These are phyloP conservation scores for Fusarium nygamai DNA, from an alignment of 2,329 filamentous ascomycete genomes.

Conservation along the genomic window DNA sequence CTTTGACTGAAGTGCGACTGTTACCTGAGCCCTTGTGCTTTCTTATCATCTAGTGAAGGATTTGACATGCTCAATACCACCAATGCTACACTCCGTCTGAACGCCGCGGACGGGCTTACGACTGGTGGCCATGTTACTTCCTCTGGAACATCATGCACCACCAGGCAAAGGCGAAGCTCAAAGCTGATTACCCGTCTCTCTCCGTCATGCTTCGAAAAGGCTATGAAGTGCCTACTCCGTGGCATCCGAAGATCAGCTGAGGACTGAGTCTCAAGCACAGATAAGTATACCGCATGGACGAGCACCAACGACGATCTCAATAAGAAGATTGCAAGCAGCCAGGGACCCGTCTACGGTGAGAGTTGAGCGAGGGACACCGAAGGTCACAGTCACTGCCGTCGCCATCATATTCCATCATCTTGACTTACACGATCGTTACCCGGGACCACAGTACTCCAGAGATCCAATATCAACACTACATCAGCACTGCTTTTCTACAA, in stretches of 20 bases:
- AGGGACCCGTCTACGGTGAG: background rate
- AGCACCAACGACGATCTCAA: background rate
- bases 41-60: background rate
- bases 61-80: background rate
- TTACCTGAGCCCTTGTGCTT: background rate
- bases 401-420: background rate
- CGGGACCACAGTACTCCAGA: background rate
- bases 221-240: background rate
- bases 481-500: background rate
- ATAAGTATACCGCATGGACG: background rate
- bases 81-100: background rate
- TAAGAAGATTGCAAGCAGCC: background rate
- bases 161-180: too few relatives aligned
- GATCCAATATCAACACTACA: background rate
- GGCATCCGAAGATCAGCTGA: background rate
- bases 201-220: background rate
- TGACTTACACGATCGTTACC: background rate
- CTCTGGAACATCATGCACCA: too few relatives aligned
- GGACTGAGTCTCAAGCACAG: background rate
- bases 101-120: background rate
- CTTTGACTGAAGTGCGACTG: rapidly evolving
- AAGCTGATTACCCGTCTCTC: rapidly evolving
- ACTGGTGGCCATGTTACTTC: background rate
- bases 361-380: background rate
- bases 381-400: background rate